A percentile compares a stretch with the other conserved stretches of the same genome.
phyloP scores from a whole-genome alignment of 2,329 filamentous ascomycete genomes.

The Aspergillus fumigatus region DNA sequence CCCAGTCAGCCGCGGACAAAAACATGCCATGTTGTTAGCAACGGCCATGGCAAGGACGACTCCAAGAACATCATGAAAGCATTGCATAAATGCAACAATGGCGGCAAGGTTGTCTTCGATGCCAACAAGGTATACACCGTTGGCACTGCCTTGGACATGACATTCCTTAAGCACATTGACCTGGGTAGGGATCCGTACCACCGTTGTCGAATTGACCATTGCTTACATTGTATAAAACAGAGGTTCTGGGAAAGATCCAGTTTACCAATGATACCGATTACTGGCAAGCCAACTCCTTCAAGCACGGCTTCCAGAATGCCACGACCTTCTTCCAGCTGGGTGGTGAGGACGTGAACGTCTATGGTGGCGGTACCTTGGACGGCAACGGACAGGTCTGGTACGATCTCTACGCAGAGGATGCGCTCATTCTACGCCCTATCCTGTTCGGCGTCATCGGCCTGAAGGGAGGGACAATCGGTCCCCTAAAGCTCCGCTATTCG shows the following conservation, averaged over 20 bases:
- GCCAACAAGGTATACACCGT: slow-evolving; percentile 56
- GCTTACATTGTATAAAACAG: slow-evolving; percentile 27
- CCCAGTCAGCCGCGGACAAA: slow-evolving; percentile 19
- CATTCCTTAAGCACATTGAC: slow-evolving; percentile 60
- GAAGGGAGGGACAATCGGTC: slow-evolving; percentile 54
- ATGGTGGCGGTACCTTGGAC: slow-evolving; percentile 60
- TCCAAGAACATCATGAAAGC: slow-evolving; percentile 51
- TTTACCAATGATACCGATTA: slow-evolving; percentile 66
- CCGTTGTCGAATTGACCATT: not conserved
- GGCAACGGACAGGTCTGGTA: slow-evolving; percentile 65
- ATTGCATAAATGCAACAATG: slow-evolving; percentile 57
- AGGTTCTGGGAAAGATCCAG: slow-evolving; percentile 55
- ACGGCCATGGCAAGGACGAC: slow-evolving; percentile 42
- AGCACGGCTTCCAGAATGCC: slow-evolving; percentile 61
- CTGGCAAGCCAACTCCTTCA: slow-evolving; percentile 63
- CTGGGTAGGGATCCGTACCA: slow-evolving; percentile 43
- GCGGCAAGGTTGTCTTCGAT: slow-evolving; percentile 58
- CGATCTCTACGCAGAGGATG: slow-evolving; percentile 55
- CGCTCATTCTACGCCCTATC: slow-evolving; percentile 56
- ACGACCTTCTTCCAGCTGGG: slow-evolving; percentile 65
- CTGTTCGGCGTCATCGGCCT: slow-evolving; percentile 56
- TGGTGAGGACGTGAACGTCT: slow-evolving; percentile 63
- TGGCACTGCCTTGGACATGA: slow-evolving; percentile 61
- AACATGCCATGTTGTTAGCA: slow-evolving; percentile 25
- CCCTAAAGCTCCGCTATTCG: slow-evolving; percentile 58